These are phyloP conservation scores for Exophiala bonariae DNA, from an alignment of 2,329 filamentous ascomycete genomes.

Conservation along the genomic window DNA sequence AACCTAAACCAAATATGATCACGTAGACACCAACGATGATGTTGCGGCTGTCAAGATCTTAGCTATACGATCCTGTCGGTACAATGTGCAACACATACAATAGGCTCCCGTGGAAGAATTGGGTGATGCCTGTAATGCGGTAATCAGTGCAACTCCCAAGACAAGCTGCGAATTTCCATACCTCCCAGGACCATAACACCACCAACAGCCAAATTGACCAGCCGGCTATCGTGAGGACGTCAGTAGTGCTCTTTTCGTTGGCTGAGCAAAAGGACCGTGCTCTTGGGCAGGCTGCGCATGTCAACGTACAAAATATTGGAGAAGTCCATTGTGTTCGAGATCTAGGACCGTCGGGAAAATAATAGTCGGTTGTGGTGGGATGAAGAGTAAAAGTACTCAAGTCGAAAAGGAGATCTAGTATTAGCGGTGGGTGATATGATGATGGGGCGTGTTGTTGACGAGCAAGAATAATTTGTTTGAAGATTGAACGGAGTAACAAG, in stretches of 20 bases:
- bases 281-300: conserved; percentile 5
- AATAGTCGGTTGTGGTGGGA: conserved; percentile 3
- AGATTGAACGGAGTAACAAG: too few species aligned
- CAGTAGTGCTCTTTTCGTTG: conserved; percentile 7
- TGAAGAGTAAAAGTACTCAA: too few species aligned
- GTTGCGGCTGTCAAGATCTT: conserved; percentile 54
- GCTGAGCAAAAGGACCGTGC: neutral
- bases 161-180: conserved; percentile 31
- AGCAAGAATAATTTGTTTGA: too few species aligned
- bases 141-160: conserved; percentile 24
- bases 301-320: conserved; percentile 82
- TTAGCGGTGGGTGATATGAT: too few species aligned
- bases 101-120: conserved; percentile 42
- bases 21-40: conserved; percentile 84
- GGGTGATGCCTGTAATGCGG: conserved; percentile 37
- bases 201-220: conserved; percentile 88
- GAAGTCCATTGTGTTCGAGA: conserved; percentile 70
- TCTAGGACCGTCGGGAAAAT: neutral
- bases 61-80: conserved; percentile 11
- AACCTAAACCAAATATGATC: conserved; percentile 85
- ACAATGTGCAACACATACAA: conserved; percentile 29
- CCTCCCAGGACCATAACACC: conserved; percentile 86
- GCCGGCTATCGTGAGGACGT: conserved; percentile 62
- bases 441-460: too few species aligned
- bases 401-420: too few species aligned